Evolutionary conservation across 345 rosid genomes (phyloP).

Genomic region (Raphanus raphanistrum): DNA sequence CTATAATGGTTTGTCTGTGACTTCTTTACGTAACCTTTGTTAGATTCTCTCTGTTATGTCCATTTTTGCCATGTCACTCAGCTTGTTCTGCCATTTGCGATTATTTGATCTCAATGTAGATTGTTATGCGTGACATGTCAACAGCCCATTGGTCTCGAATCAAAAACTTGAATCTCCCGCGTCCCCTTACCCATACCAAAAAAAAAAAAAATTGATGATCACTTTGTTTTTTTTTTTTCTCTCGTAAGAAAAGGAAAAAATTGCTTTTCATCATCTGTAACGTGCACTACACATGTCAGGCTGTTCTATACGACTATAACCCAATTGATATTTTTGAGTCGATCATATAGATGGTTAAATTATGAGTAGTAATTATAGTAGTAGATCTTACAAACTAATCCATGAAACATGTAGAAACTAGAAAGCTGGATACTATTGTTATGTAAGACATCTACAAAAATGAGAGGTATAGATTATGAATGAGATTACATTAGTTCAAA

Average conservation of each 20-base stretch:
- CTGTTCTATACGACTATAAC: neutral
- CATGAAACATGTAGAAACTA: neutral
- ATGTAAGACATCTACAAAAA: neutral
- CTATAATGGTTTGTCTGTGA: conserved; percentile 26
- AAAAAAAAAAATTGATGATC: neutral
- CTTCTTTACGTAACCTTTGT: conserved; percentile 32
- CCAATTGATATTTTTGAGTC: conserved; percentile 1
- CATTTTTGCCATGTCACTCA: conserved; percentile 31
- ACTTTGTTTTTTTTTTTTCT: neutral
- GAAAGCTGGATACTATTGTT: neutral
- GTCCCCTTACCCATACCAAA: conserved; percentile 31
- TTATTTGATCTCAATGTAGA: conserved; percentile 37
- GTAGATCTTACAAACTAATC: neutral
- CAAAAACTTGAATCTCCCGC: conserved; percentile 37
- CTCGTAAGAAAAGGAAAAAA: neutral
- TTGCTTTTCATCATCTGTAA: neutral
- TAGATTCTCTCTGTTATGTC: conserved; percentile 32
- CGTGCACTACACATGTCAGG: conserved; percentile 15
- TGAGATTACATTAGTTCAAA: neutral
- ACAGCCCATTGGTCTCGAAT: conserved; percentile 19
- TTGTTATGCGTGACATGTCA: conserved; percentile 28
- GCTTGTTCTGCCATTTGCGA: conserved; percentile 28
- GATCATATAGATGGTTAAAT: neutral
- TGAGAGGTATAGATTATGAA: neutral
- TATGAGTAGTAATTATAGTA: neutral